Evolutionary conservation across 2,329 filamentous ascomycete genomes (phyloP).

Genomic region (Diplodia seriata): DNA sequence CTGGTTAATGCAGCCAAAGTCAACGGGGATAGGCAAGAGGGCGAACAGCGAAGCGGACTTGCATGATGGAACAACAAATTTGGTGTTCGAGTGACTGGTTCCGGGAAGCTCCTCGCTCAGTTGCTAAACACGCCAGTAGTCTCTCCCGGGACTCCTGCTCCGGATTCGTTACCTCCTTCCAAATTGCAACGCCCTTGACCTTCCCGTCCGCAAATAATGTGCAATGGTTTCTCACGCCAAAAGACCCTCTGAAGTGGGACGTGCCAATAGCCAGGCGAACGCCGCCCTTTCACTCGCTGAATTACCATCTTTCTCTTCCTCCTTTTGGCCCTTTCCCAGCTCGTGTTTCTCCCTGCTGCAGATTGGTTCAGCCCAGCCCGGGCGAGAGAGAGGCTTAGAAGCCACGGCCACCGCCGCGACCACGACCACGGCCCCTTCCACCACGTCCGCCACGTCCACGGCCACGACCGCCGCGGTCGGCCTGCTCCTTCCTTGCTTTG

Average conservation of each 20-base stretch:
- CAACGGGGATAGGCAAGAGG: not conserved
- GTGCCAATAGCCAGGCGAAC: not conserved
- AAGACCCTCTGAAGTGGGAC: not conserved
- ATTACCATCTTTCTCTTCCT: not conserved
- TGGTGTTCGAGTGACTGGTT: constrained; percentile 9
- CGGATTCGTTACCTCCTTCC: constrained; percentile 3
- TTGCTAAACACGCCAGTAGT: constrained; percentile 15
- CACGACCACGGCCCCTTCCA: constrained; percentile 52
- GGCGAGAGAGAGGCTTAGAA: constrained; percentile 7
- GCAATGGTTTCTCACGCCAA: not conserved
- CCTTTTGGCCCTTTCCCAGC: not conserved
- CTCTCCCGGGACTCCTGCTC: not conserved
- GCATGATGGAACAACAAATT: constrained; percentile 14
- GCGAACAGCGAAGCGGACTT: constrained; percentile 7
- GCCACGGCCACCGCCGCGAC: constrained; percentile 50
- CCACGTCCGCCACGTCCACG: constrained; percentile 59
- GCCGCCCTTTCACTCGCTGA: not conserved
- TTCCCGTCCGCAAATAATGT: constrained; percentile 4
- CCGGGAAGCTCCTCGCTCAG: constrained; percentile 1
- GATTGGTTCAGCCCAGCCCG: no score
- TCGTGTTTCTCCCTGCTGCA: not conserved
- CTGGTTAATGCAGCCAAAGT: not conserved
- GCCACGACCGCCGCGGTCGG: constrained; percentile 58
- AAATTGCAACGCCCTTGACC: constrained; percentile 18
- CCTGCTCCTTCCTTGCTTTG: constrained; percentile 92